phyloP scores from a whole-genome alignment of 768 basidiomycete genomes.

The Leccinum incarnatum region DNA sequence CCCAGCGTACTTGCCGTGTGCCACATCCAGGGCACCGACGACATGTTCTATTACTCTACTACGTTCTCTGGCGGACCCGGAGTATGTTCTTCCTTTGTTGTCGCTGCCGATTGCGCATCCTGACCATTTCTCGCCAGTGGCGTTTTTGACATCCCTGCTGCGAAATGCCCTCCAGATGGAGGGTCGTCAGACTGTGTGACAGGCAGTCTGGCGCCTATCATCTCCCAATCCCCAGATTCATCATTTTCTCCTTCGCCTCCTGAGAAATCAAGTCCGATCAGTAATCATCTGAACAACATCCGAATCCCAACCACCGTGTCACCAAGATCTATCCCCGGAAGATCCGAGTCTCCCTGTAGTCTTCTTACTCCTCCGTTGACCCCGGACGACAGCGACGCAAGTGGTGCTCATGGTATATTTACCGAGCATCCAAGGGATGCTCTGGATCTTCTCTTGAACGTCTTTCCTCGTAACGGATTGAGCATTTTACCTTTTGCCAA shows the following conservation, averaged over 20 bases:
- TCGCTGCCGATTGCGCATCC: not conserved
- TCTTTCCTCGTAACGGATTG: conserved; percentile 75
- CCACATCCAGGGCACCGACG: conserved; percentile 74
- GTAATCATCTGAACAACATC: conserved; percentile 16
- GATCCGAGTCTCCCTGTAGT: conserved; percentile 38
- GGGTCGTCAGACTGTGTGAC: conserved; percentile 96
- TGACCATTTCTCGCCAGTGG: conserved; percentile 53
- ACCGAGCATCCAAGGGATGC: conserved; percentile 57
- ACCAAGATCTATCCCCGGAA: conserved; percentile 44
- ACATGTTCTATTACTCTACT: conserved; percentile 90
- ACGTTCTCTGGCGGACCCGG: conserved; percentile 92
- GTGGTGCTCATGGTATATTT: conserved; percentile 39
- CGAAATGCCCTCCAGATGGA: conserved; percentile 94
- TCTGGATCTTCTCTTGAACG: conserved; percentile 71
- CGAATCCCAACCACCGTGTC: conserved; percentile 30
- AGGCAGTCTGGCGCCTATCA: conserved; percentile 77
- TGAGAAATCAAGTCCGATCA: conserved; percentile 21
- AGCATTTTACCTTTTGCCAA: conserved; percentile 68
- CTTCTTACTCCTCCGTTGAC: conserved; percentile 76
- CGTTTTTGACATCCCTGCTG: conserved; percentile 90
- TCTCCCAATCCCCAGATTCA: conserved; percentile 43
- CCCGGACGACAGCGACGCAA: conserved; percentile 61
- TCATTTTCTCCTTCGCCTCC: conserved; percentile 31
- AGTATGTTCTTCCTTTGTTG: conserved; percentile 46
- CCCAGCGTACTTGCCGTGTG: conserved; percentile 84